These are phyloP conservation scores for Leucosporidium creatinivorum DNA, from an alignment of 768 basidiomycete species.

Conservation along the genomic window DNA sequence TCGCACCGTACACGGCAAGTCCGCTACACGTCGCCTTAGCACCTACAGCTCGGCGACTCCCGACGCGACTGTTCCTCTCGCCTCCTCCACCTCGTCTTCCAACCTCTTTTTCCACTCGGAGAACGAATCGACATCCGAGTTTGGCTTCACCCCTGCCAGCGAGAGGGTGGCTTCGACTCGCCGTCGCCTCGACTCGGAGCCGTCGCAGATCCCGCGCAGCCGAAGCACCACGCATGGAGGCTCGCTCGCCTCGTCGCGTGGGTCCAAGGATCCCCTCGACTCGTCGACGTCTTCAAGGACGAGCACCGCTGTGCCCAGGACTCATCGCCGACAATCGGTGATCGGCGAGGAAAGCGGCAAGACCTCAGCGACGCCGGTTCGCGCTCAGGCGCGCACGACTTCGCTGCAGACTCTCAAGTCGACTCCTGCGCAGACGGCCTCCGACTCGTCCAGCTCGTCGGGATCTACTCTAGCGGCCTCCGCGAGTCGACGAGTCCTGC, in stretches of 20 bases:
- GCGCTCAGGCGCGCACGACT: too few species aligned
- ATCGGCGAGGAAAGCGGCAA: conserved; percentile 16
- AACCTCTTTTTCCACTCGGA: background rate
- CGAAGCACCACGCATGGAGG: conserved; percentile 9
- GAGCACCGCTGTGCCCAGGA: conserved; percentile 1
- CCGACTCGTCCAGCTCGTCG: background rate
- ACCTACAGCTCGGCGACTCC: conserved; percentile 6
- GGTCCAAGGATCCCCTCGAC: conserved; percentile 3
- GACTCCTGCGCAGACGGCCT: too few species aligned
- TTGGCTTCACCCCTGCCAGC: conserved; percentile 18
- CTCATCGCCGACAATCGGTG: background rate
- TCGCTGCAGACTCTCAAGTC: too few species aligned
- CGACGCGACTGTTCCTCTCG: conserved; percentile 1
- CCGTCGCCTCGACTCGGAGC: conserved; percentile 19
- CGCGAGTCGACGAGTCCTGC: background rate
- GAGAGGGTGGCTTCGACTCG: conserved; percentile 21
- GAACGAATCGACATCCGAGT: conserved; percentile 5
- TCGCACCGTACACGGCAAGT: background rate
- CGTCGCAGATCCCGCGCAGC: conserved; percentile 28
- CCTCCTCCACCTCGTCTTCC: conserved; percentile 2
- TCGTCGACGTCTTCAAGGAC: background rate
- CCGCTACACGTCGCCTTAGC: background rate
- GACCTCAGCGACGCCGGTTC: background rate
- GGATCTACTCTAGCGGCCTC: background rate
- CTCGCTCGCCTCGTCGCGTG: background rate